Evolutionary conservation across 805 yeast genomes (phyloP), one percentile per base, ranked within the genome.

Genomic region (Lachancea thermotolerans): DNA sequence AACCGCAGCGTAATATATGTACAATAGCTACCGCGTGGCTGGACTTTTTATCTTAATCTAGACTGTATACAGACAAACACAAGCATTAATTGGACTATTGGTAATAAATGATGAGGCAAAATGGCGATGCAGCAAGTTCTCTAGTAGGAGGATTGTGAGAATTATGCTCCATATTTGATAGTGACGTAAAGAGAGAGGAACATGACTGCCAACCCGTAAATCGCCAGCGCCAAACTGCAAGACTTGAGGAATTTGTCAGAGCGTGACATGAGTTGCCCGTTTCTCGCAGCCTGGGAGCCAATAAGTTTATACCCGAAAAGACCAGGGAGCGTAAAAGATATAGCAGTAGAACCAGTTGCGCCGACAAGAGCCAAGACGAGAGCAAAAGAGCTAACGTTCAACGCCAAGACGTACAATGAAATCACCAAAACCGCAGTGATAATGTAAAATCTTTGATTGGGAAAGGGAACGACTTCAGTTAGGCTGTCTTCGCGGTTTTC

Each of bases 301-400:
- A 85, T 75, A 48, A 89, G 70, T 54, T 76, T 80, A 65, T 76
- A 87, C 3, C 91, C 95, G 59, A 89, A 87, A 17, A 87, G 67
- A 0, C 96, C 96, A 0, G 97, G 97, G 39, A 89, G 71, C 27
- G 87, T 88, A 59, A 89, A 89, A 10, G 96, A 88, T 42, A 90
- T 88, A 4, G 95, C 78, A 0, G 96, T 89, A 1, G 95, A 86
- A 0, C 96, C 96, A 0, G 96, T 88, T 1, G 96, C 85, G 2
- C 97, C 97, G 3, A 89, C 95, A 51, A 89, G 70, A 1, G 95
- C 89, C 53, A 89, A 68, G 11, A 90, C 90, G 39, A 81, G 75
- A 25, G 91, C 95, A 53, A 89, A 77, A 0, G 95, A 86, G 11
- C 69, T 69, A 28, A 89, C 82, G 3, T 78, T 62, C 31, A 82